A percentile compares a stretch with the other conserved stretches of the same genome.
phyloP scores from a whole-genome alignment of 495 filamentous ascomycete species.

The Lophiotrema nucula region DNA sequence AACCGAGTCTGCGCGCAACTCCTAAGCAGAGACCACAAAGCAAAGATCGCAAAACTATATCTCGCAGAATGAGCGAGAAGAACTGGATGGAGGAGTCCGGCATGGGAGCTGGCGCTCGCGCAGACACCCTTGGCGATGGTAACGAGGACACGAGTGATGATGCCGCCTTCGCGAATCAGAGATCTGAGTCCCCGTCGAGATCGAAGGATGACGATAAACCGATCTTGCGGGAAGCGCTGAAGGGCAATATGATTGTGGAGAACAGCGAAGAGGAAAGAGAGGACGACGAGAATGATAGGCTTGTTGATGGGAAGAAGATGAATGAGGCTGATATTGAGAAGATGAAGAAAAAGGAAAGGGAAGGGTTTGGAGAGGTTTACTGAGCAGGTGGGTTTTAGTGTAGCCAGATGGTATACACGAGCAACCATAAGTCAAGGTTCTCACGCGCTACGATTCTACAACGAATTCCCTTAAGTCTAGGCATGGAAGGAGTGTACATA shows the following conservation, averaged over 20 bases:
- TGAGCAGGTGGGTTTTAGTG: too few species aligned
- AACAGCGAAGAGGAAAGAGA: conserved; percentile 19
- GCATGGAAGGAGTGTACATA: too few species aligned
- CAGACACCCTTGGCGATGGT: conserved; percentile 45
- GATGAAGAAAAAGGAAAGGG: conserved; percentile 23
- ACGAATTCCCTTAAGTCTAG: too few species aligned
- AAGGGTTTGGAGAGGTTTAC: conserved; percentile 31
- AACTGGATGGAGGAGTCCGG: conserved; percentile 41
- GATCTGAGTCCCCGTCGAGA: not conserved
- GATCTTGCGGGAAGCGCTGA: conserved; percentile 30
- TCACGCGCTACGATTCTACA: too few species aligned
- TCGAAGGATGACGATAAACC: conserved; percentile 9
- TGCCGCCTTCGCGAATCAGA: conserved; percentile 5
- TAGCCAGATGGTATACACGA: too few species aligned
- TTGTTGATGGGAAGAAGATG: conserved; percentile 10
- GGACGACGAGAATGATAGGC: not conserved
- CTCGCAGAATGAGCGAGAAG: conserved; percentile 34
- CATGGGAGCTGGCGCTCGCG: conserved; percentile 41
- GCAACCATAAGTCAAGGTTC: too few species aligned
- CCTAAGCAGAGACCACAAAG: conserved; percentile 22
- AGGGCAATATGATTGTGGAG: conserved; percentile 32
- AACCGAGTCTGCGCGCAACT: conserved; percentile 14
- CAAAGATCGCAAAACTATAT: conserved; percentile 22
- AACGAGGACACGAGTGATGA: conserved; percentile 25
- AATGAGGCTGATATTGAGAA: conserved; percentile 21